Evolutionary conservation across 176 grass and related monocot species (phyloP).

Genomic region (Aegilops longissima): DNA sequence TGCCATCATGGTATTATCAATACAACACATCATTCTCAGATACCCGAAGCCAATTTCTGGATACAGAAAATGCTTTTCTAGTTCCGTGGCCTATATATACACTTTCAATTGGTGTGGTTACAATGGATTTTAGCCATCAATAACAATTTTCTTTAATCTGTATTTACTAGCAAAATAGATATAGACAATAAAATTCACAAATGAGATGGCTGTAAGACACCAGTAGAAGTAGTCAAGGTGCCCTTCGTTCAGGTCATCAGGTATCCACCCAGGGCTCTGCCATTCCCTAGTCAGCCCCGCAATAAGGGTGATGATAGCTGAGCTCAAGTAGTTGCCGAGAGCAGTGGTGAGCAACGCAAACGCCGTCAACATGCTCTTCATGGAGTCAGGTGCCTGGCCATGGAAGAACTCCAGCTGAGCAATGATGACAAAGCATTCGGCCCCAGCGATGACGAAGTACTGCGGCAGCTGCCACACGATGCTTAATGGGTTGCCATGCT

Average conservation of each 20-base stretch:
- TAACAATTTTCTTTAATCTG: conserved; percentile 59
- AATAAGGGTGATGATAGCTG: conserved; percentile 53
- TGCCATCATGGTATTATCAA: not conserved
- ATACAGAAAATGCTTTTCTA: not conserved
- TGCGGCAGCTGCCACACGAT: conserved; percentile 82
- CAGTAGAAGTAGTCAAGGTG: conserved; percentile 85
- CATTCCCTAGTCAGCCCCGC: conserved; percentile 35
- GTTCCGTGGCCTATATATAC: not conserved
- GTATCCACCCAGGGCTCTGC: conserved; percentile 69
- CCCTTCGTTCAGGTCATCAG: conserved; percentile 74
- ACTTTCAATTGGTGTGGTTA: not conserved
- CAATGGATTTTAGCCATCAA: conserved; percentile 24
- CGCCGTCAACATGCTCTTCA: conserved; percentile 71
- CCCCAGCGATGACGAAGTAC: conserved; percentile 60
- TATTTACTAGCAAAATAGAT: conserved; percentile 68
- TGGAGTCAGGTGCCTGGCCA: conserved; percentile 63
- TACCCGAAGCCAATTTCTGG: not conserved
- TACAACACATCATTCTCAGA: not conserved
- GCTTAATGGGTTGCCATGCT: conserved; percentile 29
- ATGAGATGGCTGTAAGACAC: conserved; percentile 44
- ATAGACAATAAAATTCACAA: conserved; percentile 60
- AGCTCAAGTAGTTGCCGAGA: conserved; percentile 77
- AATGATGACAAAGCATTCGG: conserved; percentile 62
- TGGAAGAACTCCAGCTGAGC: conserved; percentile 75
- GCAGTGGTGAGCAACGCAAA: conserved; percentile 59